Percentiles rank a stretch among this genome's conserved stretches.
Conservation (phyloP, 306 rosid species). For the Gleditsia sinensis region DNA sequence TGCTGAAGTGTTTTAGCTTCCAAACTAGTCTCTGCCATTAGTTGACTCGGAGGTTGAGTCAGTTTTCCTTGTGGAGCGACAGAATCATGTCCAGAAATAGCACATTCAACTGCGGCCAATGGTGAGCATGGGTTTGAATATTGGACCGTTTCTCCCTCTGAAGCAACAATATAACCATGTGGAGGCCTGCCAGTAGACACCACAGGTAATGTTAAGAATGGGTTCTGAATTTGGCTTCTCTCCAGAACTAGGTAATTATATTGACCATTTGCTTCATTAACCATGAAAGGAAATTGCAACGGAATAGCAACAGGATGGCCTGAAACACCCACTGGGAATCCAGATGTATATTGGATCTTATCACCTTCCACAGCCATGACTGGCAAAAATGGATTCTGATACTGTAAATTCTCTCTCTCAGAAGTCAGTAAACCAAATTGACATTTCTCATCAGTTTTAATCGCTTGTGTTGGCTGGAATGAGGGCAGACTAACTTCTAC, state of each 20-base stretch:
- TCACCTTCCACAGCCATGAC: conserved; percentile 49
- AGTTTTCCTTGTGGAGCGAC: conserved; percentile 32
- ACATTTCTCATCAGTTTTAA: conserved; percentile 38
- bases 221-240: conserved; percentile 52
- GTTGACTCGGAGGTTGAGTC: conserved; percentile 43
- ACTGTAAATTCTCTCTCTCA: conserved; percentile 36
- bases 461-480: conserved; percentile 45
- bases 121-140: conserved; percentile 38
- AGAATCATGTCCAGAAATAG: conserved; percentile 38
- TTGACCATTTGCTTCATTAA: conserved; percentile 47
- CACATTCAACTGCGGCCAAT: conserved; percentile 35
- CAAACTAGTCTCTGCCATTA: conserved; percentile 39
- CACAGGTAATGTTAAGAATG: conserved; percentile 49
- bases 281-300: conserved; percentile 53
- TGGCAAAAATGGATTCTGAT: conserved; percentile 57
- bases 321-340: conserved; percentile 43
- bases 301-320: conserved; percentile 47
- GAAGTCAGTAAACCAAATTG: conserved; percentile 49
- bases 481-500: conserved; percentile 41
- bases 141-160: conserved; percentile 47
- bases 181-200: conserved; percentile 43
- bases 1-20: conserved; percentile 43
- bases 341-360: conserved; percentile 47
- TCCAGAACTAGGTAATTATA: conserved; percentile 48
- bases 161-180: conserved; percentile 33